phyloP scores from a whole-genome alignment of 805 yeast species.

The Blastobotrys terrestris region DNA sequence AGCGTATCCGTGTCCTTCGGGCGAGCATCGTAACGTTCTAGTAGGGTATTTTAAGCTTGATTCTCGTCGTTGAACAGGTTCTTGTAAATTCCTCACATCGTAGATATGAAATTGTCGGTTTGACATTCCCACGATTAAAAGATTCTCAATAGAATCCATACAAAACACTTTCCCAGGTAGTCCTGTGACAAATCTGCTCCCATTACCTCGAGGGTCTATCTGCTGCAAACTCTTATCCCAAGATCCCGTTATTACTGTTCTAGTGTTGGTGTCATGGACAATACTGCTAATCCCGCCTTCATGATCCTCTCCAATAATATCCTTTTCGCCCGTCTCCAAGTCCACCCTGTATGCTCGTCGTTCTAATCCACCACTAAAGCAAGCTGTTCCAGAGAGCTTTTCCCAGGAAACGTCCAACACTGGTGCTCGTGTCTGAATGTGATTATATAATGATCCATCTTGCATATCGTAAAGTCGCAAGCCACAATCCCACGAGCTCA shows the following conservation, averaged over 20 bases:
- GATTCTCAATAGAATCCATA: slow-evolving; percentile 48
- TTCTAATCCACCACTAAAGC: slow-evolving; percentile 47
- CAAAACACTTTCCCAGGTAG: slow-evolving; percentile 50
- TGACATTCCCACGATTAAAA: slow-evolving; percentile 49
- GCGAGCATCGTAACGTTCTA: slow-evolving; percentile 48
- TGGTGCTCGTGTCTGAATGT: slow-evolving; percentile 28
- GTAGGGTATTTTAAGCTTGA: slow-evolving; percentile 65
- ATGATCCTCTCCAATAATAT: slow-evolving; percentile 31
- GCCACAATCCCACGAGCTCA: slow-evolving; percentile 54
- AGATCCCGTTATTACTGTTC: slow-evolving; percentile 47
- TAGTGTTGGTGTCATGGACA: slow-evolving; percentile 25
- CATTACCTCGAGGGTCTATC: slow-evolving; percentile 38
- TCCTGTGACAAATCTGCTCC: slow-evolving; percentile 12
- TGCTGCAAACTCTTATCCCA: slow-evolving; percentile 53
- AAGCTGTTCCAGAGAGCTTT: slow-evolving; percentile 19
- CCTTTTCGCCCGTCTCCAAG: slow-evolving; percentile 37
- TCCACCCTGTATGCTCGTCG: slow-evolving; percentile 51
- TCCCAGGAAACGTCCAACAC: slow-evolving; percentile 29
- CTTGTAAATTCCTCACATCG: slow-evolving; percentile 43
- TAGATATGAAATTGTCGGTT: slow-evolving; percentile 49
- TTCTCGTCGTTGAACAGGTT: slow-evolving; percentile 48
- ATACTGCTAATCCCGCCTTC: slow-evolving; percentile 37
- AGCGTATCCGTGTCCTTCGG: slow-evolving; percentile 52
- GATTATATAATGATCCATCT: slow-evolving; percentile 12
- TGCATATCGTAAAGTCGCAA: slow-evolving; percentile 38